phyloP scores from a whole-genome alignment of 306 rosid genomes.

The Prunus davidiana region DNA sequence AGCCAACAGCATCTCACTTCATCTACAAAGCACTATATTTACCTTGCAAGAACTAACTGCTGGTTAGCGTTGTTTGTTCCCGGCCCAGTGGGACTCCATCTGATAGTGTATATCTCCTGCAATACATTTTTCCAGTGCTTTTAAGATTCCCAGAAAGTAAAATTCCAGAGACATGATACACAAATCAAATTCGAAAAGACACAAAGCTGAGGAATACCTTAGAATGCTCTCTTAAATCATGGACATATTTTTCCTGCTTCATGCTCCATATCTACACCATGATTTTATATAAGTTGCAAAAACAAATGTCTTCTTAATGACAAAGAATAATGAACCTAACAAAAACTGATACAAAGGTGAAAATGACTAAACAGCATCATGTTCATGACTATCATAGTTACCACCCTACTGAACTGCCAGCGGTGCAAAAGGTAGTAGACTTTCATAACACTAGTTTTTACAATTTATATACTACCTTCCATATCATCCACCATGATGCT shows the following conservation, averaged over 20 bases:
- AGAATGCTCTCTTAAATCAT: conserved; percentile 86
- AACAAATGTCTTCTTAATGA: neutral
- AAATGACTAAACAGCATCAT: neutral
- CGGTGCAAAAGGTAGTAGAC: no score
- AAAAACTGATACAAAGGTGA: neutral
- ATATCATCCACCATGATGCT: neutral
- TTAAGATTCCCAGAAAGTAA: neutral
- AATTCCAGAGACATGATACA: neutral
- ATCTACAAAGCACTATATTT: conserved; percentile 16
- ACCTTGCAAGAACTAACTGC: conserved; percentile 90
- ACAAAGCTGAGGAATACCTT: conserved; percentile 46
- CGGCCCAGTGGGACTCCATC: conserved; percentile 96
- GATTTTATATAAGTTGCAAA: conserved; percentile 16
- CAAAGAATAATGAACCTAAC: neutral
- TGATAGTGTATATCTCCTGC: conserved; percentile 89
- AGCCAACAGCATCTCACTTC: neutral
- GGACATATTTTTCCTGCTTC: conserved; percentile 81
- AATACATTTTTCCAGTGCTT: conserved; percentile 15
- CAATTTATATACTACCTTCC: neutral
- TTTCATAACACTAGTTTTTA: neutral
- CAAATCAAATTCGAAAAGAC: neutral
- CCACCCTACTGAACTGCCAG: no score
- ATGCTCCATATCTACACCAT: conserved; percentile 83
- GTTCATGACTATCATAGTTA: neutral
- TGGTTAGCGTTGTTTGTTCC: conserved; percentile 76